A percentile compares a stretch with the other conserved stretches of the same genome.
Evolutionary conservation across 2,329 filamentous ascomycete genomes (phyloP).

Genomic region (Scortechinia acanthostroma): DNA sequence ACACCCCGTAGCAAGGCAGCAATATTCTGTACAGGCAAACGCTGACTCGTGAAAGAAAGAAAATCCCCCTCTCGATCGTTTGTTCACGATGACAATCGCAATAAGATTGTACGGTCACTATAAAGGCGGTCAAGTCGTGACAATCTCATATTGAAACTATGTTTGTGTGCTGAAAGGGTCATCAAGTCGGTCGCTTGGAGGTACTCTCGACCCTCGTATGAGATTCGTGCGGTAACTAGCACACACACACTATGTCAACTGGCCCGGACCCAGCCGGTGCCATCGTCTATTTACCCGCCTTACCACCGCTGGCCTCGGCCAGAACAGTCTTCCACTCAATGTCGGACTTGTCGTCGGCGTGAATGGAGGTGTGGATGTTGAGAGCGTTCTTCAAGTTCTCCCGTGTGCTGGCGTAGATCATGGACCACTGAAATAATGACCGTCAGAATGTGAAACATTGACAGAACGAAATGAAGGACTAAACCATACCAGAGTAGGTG

Average conservation of each 20-base stretch:
- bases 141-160: conserved; percentile 22
- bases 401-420: conserved; percentile 39
- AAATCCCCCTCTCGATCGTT: too few relatives aligned
- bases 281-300: conserved; percentile 23
- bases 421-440: conserved; percentile 36
- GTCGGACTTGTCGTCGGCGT: conserved; percentile 9
- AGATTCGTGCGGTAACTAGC: conserved; percentile 10
- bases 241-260: conserved; percentile 15
- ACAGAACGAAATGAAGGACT: too few relatives aligned
- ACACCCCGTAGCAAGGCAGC: too few relatives aligned
- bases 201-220: conserved; percentile 7
- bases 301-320: conserved; percentile 26
- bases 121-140: conserved; percentile 18
- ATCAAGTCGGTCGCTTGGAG: too few relatives aligned
- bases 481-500: conserved; percentile 25
- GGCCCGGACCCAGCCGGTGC: conserved; percentile 21
- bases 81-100: too few relatives aligned
- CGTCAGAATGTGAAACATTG: background rate
- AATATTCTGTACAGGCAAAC: too few relatives aligned
- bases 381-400: conserved; percentile 37
- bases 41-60: too few relatives aligned
- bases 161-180: too few relatives aligned
- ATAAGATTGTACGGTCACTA: conserved; percentile 3
- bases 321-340: conserved; percentile 30
- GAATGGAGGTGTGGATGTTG: conserved; percentile 21